phyloP scores from a whole-genome alignment of 2,329 filamentous ascomycete genomes.

The Mycosphaerella sp. region DNA sequence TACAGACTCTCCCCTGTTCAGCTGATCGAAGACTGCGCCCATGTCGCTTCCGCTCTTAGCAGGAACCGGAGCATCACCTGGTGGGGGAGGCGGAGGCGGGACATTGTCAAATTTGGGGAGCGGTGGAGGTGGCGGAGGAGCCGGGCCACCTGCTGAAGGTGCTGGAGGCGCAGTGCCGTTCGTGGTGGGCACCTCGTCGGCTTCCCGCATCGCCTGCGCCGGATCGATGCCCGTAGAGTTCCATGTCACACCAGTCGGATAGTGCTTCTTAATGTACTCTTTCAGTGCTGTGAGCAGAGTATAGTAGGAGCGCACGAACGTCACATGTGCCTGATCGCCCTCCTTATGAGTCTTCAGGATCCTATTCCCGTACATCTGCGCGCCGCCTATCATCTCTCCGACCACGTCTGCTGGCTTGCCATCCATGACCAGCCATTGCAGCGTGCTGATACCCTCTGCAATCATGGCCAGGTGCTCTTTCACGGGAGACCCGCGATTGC shows the following conservation, averaged over 20 bases:
- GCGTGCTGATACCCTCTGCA: conserved; percentile 78
- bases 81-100: conserved; percentile 56
- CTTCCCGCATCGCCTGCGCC: conserved; percentile 58
- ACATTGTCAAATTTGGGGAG: conserved; percentile 34
- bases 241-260: conserved; percentile 74
- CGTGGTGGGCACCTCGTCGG: conserved; percentile 37
- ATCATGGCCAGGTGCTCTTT: conserved; percentile 82
- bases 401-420: conserved; percentile 79
- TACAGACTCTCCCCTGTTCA: conserved; percentile 84
- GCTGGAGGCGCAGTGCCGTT: conserved; percentile 45
- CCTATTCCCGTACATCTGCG: conserved; percentile 91
- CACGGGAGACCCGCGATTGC: conserved; percentile 65
- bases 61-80: conserved; percentile 45
- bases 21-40: conserved; percentile 80
- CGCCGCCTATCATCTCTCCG: conserved; percentile 71
- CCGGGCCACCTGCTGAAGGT: conserved; percentile 48
- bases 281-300: conserved; percentile 77
- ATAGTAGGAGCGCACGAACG: conserved; percentile 92
- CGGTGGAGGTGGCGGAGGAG: conserved; percentile 64
- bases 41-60: conserved; percentile 54
- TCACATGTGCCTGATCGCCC: conserved; percentile 69
- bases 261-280: conserved; percentile 79
- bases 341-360: conserved; percentile 88
- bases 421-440: conserved; percentile 87
- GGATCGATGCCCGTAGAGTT: conserved; percentile 71